Evolutionary conservation across 2,329 filamentous ascomycete genomes (phyloP), one percentile per base, ranked within the genome.

Genomic region (Fusarium chlamydosporum): DNA sequence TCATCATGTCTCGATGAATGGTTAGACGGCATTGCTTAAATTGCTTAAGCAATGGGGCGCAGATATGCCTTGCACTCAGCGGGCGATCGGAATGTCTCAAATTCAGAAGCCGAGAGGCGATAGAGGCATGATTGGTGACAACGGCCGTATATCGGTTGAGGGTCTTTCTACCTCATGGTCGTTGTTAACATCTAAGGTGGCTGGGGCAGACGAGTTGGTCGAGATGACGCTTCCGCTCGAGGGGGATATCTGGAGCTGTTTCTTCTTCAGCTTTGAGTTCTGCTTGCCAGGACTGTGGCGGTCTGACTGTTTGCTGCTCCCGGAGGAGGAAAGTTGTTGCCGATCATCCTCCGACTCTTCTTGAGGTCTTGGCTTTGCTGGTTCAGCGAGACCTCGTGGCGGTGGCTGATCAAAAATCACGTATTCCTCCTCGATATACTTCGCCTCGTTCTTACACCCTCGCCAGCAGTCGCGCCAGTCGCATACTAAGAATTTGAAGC

Each of bases 391-490:
- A 16, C 88, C 79, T 73, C 81, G 77, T 1, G 88, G 88, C 7
- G 86, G 83, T 6, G 86, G 84, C 73, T 86, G 83, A 56, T 89
- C 85, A 56, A 90, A 88, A 4, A 88, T 76, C 67, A 79, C 80
- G 71, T 91, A 91, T 74, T 92, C 90, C 68, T 90, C 84, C 71
- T 92, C 88, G 35, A 94, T 89, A 75, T 87, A 95, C 70, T 89
- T 89, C 67, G 93, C 89, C 79, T 98, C 95, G 13, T 92, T 96
- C 83, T 91, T 94, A 82, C 95, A 98, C 10, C 95, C 95, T 78
- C 96, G 94, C 95, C 95, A 98, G 82, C 95, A 98, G 72, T 96
- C 91, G 72, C 94, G 90, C 95, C 95, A 98, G 77, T 98, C 92
- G 76, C 93, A 93, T 20, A 98, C 94, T 13, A 98, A 85, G 70